Percentiles rank a stretch among this genome's conserved stretches.
Evolutionary conservation across 768 basidiomycete genomes (phyloP).

Genomic region (Mycena polygramma): DNA sequence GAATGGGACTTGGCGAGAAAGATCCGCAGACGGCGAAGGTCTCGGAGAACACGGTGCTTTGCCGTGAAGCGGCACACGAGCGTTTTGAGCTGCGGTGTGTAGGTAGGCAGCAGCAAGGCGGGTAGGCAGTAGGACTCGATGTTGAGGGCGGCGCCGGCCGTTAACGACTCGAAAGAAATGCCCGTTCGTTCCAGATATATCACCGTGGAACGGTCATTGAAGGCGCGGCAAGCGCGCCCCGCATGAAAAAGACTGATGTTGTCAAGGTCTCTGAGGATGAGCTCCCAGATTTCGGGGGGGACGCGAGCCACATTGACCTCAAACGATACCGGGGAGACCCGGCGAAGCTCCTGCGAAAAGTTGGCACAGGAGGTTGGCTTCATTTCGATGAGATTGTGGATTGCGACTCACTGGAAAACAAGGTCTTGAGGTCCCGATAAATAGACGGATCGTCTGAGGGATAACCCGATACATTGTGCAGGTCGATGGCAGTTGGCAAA

Average conservation of each 20-base stretch:
- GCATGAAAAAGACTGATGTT: slow-evolving; percentile 11
- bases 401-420: slow-evolving; percentile 13
- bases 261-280: slow-evolving; percentile 13
- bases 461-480: slow-evolving; percentile 7
- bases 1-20: slow-evolving; percentile 17
- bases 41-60: neutral
- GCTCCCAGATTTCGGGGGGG: slow-evolving; percentile 23
- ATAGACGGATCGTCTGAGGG: slow-evolving; percentile 9
- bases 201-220: slow-evolving; percentile 15
- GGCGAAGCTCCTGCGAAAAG: slow-evolving; percentile 10
- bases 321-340: slow-evolving; percentile 7
- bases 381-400: neutral
- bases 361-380: neutral
- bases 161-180: slow-evolving; percentile 8
- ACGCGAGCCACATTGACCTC: slow-evolving; percentile 6
- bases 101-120: slow-evolving; percentile 16
- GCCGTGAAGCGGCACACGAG: slow-evolving; percentile 9
- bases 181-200: slow-evolving; percentile 18
- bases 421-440: slow-evolving; percentile 11
- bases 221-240: slow-evolving; percentile 15
- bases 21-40: slow-evolving; percentile 10
- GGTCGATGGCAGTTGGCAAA: neutral
- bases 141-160: slow-evolving; percentile 9
- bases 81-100: slow-evolving; percentile 15
- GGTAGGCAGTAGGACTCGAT: slow-evolving; percentile 15